Conservation (phyloP, 2,329 filamentous ascomycete species). For the Aspergillus sp. region DNA sequence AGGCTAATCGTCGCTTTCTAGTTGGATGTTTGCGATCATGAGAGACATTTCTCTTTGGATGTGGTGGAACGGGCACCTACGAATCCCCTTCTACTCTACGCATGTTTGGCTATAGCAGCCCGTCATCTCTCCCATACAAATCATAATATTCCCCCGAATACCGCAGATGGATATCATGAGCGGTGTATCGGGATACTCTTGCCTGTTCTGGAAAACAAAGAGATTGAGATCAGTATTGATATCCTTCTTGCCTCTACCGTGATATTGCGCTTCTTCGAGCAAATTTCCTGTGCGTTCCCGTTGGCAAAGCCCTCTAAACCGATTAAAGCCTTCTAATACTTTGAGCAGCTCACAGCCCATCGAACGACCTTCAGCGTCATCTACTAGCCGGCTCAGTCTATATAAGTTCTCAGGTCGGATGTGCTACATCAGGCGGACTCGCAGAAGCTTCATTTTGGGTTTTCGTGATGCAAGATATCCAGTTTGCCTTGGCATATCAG, state of each 20-base stretch:
- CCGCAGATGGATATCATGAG: constrained; percentile 38
- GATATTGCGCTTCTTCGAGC: constrained; percentile 39
- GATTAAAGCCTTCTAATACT: constrained; percentile 12
- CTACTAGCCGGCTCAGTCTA: constrained; percentile 40
- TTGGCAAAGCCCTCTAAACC: not conserved
- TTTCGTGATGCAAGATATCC: constrained; percentile 40
- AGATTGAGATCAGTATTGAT: constrained; percentile 35
- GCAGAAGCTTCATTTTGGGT: constrained; percentile 40
- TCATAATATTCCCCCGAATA: constrained; percentile 29
- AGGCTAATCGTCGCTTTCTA: constrained; percentile 20
- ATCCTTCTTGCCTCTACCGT: constrained; percentile 38
- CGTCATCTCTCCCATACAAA: constrained; percentile 37
- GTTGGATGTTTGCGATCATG: constrained; percentile 37
- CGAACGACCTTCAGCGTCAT: constrained; percentile 37
- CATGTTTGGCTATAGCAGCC: constrained; percentile 37
- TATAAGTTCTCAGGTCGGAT: constrained; percentile 38
- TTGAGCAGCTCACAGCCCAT: constrained; percentile 32
- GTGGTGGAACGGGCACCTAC: constrained; percentile 35
- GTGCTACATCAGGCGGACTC: constrained; percentile 35
- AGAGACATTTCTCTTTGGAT: constrained; percentile 34
- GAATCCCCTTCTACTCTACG: constrained; percentile 35
- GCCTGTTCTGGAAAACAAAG: constrained; percentile 33
- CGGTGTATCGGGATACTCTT: constrained; percentile 39
- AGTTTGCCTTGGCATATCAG: constrained; percentile 36
- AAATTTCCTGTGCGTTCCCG: constrained; percentile 34